Conservation (phyloP, 768 basidiomycete species). For the Mycena latifolia region DNA sequence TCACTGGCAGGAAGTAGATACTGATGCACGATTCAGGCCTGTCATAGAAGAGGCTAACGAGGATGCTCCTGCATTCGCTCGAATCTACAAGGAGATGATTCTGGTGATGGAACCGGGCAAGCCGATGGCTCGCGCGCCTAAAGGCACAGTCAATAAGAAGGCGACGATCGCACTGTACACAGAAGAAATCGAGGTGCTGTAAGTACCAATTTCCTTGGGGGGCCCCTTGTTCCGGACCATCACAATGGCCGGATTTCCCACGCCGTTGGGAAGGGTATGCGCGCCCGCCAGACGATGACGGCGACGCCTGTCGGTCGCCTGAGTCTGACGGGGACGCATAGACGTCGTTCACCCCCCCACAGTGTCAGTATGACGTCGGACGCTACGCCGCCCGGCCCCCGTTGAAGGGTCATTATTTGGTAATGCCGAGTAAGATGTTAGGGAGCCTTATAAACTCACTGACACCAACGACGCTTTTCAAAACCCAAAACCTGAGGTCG, state of each 20-base stretch:
- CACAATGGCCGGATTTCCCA: too few relatives aligned
- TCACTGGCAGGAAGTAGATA: neutral
- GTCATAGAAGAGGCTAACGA: constrained; percentile 59
- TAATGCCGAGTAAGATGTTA: too few relatives aligned
- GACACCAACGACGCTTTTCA: too few relatives aligned
- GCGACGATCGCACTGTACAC: constrained; percentile 56
- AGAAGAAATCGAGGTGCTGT: constrained; percentile 62
- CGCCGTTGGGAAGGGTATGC: too few relatives aligned
- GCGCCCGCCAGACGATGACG: too few relatives aligned
- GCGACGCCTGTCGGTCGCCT: neutral
- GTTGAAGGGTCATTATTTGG: too few relatives aligned
- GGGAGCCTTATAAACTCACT: too few relatives aligned
- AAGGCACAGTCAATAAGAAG: constrained; percentile 62
- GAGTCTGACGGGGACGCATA: constrained; percentile 36
- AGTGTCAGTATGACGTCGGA: too few relatives aligned
- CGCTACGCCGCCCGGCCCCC: too few relatives aligned
- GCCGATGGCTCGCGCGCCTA: constrained; percentile 59
- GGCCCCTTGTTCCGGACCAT: too few relatives aligned
- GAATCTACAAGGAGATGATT: constrained; percentile 67
- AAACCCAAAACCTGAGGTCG: too few relatives aligned
- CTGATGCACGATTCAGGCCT: constrained; percentile 43
- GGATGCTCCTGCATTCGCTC: constrained; percentile 55
- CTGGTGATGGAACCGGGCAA: constrained; percentile 52
- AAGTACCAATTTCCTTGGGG: constrained; percentile 34
- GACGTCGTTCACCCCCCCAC: neutral